Evolutionary conservation across 495 filamentous ascomycete genomes (phyloP).

Genomic region (Annulohypoxylon stygium): DNA sequence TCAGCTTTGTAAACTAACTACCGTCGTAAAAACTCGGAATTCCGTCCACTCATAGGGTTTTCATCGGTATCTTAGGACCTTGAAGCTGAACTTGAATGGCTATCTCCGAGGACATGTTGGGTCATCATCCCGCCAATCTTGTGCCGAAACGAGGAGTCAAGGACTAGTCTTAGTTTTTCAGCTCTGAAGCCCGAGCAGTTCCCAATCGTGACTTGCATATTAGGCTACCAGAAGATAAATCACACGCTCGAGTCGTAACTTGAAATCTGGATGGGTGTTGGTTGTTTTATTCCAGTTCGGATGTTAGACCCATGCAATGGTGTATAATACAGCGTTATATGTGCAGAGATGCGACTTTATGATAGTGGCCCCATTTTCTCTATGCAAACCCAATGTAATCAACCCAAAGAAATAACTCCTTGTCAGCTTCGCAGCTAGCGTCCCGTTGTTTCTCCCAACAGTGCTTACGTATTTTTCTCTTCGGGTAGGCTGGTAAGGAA

Average conservation of each 20-base stretch:
- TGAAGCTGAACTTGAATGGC: not conserved
- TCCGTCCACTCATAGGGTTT: not conserved
- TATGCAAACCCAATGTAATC: slow-evolving; percentile 15
- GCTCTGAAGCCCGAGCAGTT: not conserved
- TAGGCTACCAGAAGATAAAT: not conserved
- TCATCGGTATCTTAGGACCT: not conserved
- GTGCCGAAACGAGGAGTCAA: not conserved
- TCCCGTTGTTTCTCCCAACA: not conserved
- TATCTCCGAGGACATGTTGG: not conserved
- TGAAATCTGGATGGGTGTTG: not conserved
- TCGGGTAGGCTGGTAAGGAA: not conserved
- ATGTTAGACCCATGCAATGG: slow-evolving; percentile 21
- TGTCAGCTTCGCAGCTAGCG: not conserved
- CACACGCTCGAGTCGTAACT: not conserved
- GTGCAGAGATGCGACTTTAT: slow-evolving; percentile 21
- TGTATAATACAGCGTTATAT: slow-evolving; percentile 35
- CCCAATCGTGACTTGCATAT: not conserved
- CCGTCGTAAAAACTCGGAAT: not conserved
- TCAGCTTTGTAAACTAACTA: not conserved
- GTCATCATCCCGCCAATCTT: not conserved
- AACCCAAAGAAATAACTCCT: not conserved
- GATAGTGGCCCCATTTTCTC: slow-evolving; percentile 23
- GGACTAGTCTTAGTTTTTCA: not conserved
- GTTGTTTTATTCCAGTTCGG: slow-evolving; percentile 5
- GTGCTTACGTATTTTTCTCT: not conserved